These are phyloP conservation scores for Apocynum venetum DNA, from an alignment of 257 asterid species.

Conservation along the genomic window DNA sequence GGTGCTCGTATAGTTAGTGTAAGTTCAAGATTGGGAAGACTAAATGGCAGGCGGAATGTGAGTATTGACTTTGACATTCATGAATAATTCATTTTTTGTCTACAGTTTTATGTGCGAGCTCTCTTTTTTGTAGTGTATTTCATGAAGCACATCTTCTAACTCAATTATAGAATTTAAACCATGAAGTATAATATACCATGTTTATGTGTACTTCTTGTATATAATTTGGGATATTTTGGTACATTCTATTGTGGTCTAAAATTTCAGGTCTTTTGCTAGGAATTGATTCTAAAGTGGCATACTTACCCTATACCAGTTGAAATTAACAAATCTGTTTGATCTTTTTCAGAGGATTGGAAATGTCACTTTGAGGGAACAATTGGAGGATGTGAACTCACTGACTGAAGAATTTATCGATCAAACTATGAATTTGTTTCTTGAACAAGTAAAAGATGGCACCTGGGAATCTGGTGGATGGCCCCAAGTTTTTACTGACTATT, in stretches of 20 bases:
- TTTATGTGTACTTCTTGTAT: too few species aligned
- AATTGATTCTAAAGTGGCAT: background rate
- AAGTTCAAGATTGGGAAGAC: conserved; percentile 80
- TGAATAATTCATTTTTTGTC: too few species aligned
- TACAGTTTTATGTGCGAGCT: too few species aligned
- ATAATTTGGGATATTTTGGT: too few species aligned
- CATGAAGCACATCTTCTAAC: too few species aligned
- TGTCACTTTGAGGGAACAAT: conserved; percentile 51
- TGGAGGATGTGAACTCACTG: conserved; percentile 50
- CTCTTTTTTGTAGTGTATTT: too few species aligned
- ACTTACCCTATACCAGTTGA: background rate
- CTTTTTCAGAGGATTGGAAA: conserved; percentile 61
- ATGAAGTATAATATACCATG: too few species aligned
- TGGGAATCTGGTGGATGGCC: conserved; percentile 92
- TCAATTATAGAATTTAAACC: too few species aligned
- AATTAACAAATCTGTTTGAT: conserved; percentile 6
- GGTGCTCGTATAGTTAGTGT: conserved; percentile 85
- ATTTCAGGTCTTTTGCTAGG: too few species aligned
- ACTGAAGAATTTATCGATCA: conserved; percentile 70
- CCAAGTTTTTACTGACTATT: conserved; percentile 72
- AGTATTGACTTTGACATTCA: conserved; percentile 8
- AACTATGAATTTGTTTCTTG: conserved; percentile 43
- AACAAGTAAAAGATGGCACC: conserved; percentile 69
- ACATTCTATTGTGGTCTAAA: background rate
- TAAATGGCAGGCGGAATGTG: conserved; percentile 78